A percentile compares a stretch with the other conserved stretches of the same genome.
Evolutionary conservation across 306 rosid species (phyloP).

Genomic region (Fragaria nilgerrensis): DNA sequence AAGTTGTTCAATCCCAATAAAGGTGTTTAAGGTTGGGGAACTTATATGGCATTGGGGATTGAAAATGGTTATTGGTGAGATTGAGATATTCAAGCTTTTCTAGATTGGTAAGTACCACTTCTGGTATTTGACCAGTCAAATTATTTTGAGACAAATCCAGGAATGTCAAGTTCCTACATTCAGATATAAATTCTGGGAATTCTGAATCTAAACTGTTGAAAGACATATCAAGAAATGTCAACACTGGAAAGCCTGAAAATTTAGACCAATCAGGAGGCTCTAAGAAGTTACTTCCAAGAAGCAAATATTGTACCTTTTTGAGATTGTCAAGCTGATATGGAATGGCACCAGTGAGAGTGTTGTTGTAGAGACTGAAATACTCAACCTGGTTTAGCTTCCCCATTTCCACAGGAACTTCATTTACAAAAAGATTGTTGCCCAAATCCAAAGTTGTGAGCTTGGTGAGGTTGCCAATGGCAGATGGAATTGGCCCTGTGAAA

Average conservation of each 20-base stretch:
- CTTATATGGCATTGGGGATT: conserved; percentile 47
- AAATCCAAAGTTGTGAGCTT: conserved; percentile 57
- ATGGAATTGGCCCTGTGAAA: conserved; percentile 56
- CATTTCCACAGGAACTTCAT: conserved; percentile 43
- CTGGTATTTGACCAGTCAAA: conserved; percentile 41
- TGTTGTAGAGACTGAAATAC: conserved; percentile 41
- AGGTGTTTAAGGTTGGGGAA: conserved; percentile 57
- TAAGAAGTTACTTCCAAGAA: conserved; percentile 53
- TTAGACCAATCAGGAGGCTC: conserved; percentile 49
- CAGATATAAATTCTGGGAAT: conserved; percentile 55
- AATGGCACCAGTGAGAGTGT: conserved; percentile 41
- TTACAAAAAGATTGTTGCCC: conserved; percentile 38
- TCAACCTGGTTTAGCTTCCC: conserved; percentile 48
- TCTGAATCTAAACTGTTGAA: conserved; percentile 25
- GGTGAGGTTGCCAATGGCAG: conserved; percentile 52
- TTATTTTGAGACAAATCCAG: conserved; percentile 57
- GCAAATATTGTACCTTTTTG: conserved; percentile 57
- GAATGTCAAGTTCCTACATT: conserved; percentile 56
- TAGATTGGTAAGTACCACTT: conserved; percentile 40
- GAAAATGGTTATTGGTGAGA: conserved; percentile 42
- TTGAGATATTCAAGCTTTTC: conserved; percentile 54
- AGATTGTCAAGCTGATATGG: conserved; percentile 57
- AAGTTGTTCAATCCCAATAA: conserved; percentile 42
- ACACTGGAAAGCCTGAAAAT: conserved; percentile 44
- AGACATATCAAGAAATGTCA: conserved; percentile 47